Base-by-base conservation (phyloP, 2,329 filamentous ascomycete species). In the Myriosclerotinia scirpicola region DNA sequence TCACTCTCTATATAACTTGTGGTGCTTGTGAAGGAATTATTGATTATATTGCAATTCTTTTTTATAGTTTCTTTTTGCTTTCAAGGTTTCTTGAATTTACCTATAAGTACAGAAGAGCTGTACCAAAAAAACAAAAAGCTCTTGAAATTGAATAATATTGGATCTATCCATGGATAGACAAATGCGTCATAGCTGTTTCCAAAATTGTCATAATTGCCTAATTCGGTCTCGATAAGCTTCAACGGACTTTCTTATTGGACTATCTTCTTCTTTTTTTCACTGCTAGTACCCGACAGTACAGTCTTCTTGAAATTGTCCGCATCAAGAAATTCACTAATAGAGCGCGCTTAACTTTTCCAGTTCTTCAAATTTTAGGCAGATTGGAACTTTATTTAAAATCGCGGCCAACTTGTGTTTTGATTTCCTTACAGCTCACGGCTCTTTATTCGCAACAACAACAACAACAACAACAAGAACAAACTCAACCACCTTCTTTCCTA, bases 201-300 rank as follows among this genome's bases (percentile, higher is more conserved):
- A 15, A 17, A 17, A 42, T 26, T 42, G 12, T 56, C n/a, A 56
- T 40, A 26, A 56, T 56, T 40, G 38, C 54, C 54, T 56, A 56
- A 56, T 56, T 22, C 34, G 20, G 54, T 14, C 30, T 34, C 30
- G 30, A 34, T 34, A 34, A 34, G 30, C 30, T 34, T 34, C 30
- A 34, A 34, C 5, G 30, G 30, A 30, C 0, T 12, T 52, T 30
- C 1, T 30, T 0, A 52, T 17, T 52, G 46, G n/a, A 36, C 44
- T 15, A 26, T 4, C 7, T 50, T 8, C 12, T 46, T 12, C 15
- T 46, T 26, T 48, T 11, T 26, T 12, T 48, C 26, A 14, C 30
- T 26, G 12, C 17, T 46, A 48, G 30, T 34, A 34, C 30, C 4
- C 30, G 30, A 34, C 30, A 34, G 38, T 3, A 50, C 17, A 34